A percentile compares a stretch with the other conserved stretches of the same genome.
Conservation (phyloP, 192 early-diverging fungal genomes). For the Geranomyces michiganensis region DNA sequence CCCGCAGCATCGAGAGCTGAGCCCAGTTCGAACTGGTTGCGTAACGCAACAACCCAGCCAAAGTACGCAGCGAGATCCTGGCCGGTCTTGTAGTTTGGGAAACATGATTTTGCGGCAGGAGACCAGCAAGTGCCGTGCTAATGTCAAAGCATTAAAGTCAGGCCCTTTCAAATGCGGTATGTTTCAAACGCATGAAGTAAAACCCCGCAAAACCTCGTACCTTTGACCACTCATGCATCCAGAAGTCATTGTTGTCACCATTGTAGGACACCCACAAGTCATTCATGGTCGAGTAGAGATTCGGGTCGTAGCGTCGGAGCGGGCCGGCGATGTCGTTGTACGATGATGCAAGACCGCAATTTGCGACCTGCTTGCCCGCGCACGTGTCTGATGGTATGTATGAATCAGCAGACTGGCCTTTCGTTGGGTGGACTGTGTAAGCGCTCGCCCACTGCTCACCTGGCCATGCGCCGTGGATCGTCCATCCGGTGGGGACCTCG, state of each 20-base stretch:
- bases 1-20: not conserved
- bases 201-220: too few species aligned
- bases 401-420: too few species aligned
- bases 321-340: conserved; percentile 7
- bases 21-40: conserved; percentile 23
- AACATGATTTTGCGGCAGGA: conserved; percentile 17
- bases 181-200: too few species aligned
- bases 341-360: not conserved
- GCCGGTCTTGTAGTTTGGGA: conserved; percentile 17
- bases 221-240: conserved; percentile 8
- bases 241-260: conserved; percentile 11
- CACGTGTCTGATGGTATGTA: too few species aligned
- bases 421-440: too few species aligned
- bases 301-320: not conserved
- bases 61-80: conserved; percentile 19
- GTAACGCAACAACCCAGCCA: not conserved
- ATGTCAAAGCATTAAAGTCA: too few species aligned
- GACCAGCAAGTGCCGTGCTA: conserved; percentile 16
- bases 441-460: too few species aligned
- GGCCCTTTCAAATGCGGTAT: too few species aligned
- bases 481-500: not conserved
- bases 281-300: not conserved
- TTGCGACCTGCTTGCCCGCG: not conserved
- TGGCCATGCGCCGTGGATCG: conserved; percentile 17
- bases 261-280: conserved; percentile 10